Conservation (phyloP, 345 rosid species). For the Lepidium aucheri region DNA sequence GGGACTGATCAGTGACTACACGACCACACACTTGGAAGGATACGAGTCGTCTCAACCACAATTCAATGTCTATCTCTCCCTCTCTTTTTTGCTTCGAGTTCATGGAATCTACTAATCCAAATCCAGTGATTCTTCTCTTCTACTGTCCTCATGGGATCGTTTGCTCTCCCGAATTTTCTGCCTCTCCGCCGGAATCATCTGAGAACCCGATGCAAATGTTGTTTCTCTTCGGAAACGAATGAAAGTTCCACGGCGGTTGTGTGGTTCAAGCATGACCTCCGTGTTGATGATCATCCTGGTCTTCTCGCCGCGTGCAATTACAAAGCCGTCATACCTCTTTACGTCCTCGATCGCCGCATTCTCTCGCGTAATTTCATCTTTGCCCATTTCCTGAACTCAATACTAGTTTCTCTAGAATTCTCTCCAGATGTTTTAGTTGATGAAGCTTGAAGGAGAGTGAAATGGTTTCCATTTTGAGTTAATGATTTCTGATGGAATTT, state of each 20-base stretch:
- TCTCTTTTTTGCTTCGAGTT: neutral
- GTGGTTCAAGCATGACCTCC: conserved; percentile 95
- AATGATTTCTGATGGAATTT: neutral
- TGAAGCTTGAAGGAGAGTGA: neutral
- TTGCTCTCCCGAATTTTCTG: conserved; percentile 32
- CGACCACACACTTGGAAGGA: conserved; percentile 16
- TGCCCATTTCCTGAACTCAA: neutral
- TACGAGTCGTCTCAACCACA: conserved; percentile 48
- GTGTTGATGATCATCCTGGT: conserved; percentile 80
- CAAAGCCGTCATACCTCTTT: conserved; percentile 50
- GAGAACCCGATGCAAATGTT: conserved; percentile 11
- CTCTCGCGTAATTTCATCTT: conserved; percentile 44
- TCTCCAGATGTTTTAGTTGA: neutral
- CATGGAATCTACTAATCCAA: conserved; percentile 27
- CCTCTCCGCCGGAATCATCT: conserved; percentile 9
- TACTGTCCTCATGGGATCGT: conserved; percentile 35
- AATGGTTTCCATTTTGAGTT: neutral
- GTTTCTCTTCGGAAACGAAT: conserved; percentile 3
- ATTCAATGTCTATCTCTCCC: neutral
- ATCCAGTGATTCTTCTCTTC: neutral
- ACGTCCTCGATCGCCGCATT: conserved; percentile 72
- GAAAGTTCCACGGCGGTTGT: conserved; percentile 47
- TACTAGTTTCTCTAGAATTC: neutral
- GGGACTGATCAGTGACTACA: conserved; percentile 1
- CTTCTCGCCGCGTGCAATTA: conserved; percentile 44